phyloP scores from a whole-genome alignment of 768 basidiomycete species.

The Guyanaporus albipodus region DNA sequence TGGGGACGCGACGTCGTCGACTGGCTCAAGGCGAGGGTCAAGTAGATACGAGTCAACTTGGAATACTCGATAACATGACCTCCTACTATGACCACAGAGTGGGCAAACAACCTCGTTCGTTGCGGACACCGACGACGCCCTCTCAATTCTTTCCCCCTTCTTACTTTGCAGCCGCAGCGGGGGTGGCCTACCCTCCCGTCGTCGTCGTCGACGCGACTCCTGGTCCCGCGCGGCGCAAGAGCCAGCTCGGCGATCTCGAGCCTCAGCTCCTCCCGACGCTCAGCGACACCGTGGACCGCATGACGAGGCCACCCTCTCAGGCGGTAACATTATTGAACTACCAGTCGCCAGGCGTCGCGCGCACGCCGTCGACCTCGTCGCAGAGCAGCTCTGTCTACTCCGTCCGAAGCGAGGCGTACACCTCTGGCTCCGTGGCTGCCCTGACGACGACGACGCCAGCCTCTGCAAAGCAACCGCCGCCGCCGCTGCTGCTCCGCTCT shows the following conservation, averaged over 20 bases:
- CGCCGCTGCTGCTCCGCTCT: slow-evolving; percentile 5
- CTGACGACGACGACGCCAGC: slow-evolving; percentile 1
- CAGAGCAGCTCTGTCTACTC: slow-evolving; percentile 16
- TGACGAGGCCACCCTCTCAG: slow-evolving; percentile 56
- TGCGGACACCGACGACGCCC: slow-evolving; percentile 24
- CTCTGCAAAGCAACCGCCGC: slow-evolving; percentile 4
- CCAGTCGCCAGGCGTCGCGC: slow-evolving; percentile 8
- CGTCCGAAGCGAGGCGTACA: neutral
- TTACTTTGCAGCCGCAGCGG: slow-evolving; percentile 53
- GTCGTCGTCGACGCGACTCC: neutral
- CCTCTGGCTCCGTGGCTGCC: neutral
- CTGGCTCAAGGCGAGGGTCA: slow-evolving; percentile 29
- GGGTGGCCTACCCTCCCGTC: slow-evolving; percentile 26
- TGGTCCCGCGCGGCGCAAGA: slow-evolving; percentile 28
- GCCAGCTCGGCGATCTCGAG: slow-evolving; percentile 52
- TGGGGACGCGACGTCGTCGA: slow-evolving; percentile 50
- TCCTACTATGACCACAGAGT: slow-evolving; percentile 17
- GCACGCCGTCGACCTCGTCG: slow-evolving; percentile 19
- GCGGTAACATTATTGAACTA: too few relatives aligned
- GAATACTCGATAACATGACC: neutral
- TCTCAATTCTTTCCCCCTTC: slow-evolving; percentile 51
- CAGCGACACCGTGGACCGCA: slow-evolving; percentile 67
- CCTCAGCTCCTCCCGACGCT: slow-evolving; percentile 64
- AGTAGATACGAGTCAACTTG: slow-evolving; percentile 1
- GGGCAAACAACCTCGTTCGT: slow-evolving; percentile 37